Conservation (phyloP, 2,329 filamentous ascomycete genomes). For the Rhynchosporium graminicola region DNA sequence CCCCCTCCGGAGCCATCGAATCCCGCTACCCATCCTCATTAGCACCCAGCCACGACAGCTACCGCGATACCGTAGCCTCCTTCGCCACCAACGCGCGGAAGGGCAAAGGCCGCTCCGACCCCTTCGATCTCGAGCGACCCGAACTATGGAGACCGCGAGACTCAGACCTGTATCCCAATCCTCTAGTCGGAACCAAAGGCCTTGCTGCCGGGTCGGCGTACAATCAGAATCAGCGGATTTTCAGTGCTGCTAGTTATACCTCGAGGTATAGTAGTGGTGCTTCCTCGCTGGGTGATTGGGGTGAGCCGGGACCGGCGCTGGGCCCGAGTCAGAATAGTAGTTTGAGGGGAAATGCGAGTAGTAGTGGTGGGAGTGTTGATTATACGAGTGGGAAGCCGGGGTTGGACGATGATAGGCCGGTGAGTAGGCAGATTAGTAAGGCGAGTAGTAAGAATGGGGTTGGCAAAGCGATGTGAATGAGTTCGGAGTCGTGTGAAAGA, state of each 20-base stretch:
- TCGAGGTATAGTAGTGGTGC: conserved; percentile 37
- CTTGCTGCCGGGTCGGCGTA: conserved; percentile 1
- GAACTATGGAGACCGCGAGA: conserved; percentile 44
- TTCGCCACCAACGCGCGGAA: conserved; percentile 47
- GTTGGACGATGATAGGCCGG: conserved; percentile 20
- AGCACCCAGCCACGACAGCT: conserved; percentile 39
- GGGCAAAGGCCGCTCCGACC: conserved; percentile 63
- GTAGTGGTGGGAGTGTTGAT: conserved; percentile 14
- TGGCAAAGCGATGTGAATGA: conserved; percentile 32
- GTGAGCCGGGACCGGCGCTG: conserved; percentile 57
- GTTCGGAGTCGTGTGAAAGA: background rate
- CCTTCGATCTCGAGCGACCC: conserved; percentile 63
- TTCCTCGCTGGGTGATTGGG: conserved; percentile 45
- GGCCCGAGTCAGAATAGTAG: conserved; percentile 41
- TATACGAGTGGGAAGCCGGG: background rate
- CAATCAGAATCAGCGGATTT: conserved; percentile 9
- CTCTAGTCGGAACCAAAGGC: conserved; percentile 4
- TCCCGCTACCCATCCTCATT: conserved; percentile 38
- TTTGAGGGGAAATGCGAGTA: conserved; percentile 28
- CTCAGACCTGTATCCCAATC: conserved; percentile 14
- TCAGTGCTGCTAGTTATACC: conserved; percentile 25
- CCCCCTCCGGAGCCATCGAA: conserved; percentile 25
- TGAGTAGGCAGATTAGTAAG: conserved; percentile 29
- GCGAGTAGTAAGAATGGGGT: conserved; percentile 30
- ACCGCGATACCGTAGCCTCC: conserved; percentile 44